Conservation (phyloP, 2,329 filamentous ascomycete species). For the Sporothrix euskadiensis region DNA sequence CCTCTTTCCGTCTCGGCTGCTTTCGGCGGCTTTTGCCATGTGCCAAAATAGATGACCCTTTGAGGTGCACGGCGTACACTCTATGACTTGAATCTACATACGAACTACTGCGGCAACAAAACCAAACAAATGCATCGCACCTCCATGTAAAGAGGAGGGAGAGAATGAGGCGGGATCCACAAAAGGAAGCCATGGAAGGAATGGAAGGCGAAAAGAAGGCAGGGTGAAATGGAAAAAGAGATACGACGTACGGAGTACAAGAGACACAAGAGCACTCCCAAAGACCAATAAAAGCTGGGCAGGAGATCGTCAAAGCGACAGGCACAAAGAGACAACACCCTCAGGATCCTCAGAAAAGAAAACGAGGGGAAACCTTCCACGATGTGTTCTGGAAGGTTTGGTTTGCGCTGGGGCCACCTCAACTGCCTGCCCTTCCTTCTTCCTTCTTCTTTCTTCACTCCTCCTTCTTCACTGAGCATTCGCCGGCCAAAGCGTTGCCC, state of each 20-base stretch:
- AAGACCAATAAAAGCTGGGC: background rate
- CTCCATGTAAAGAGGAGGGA: background rate
- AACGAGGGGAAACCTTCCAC: constrained; percentile 14
- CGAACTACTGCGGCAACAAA: background rate
- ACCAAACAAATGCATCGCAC: background rate
- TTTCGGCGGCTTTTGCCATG: background rate
- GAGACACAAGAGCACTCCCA: too few relatives aligned
- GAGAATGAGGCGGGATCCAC: background rate
- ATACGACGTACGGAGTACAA: too few relatives aligned
- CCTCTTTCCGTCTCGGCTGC: background rate
- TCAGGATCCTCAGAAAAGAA: background rate
- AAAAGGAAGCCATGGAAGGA: constrained; percentile 11
- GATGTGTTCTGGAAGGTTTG: background rate
- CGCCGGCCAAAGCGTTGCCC: constrained; percentile 9
- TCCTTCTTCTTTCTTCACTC: background rate
- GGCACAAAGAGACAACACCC: too few relatives aligned
- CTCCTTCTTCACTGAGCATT: constrained; percentile 7
- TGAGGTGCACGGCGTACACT: background rate
- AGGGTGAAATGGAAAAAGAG: background rate
- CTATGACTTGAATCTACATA: background rate
- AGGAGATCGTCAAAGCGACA: background rate
- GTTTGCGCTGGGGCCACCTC: background rate
- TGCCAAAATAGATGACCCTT: background rate
- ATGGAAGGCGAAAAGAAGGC: constrained; percentile 6
- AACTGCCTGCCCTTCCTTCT: background rate